Evolutionary conservation across 2,329 filamentous ascomycete species (phyloP).

Genomic region (Hymenoscyphus repandus): DNA sequence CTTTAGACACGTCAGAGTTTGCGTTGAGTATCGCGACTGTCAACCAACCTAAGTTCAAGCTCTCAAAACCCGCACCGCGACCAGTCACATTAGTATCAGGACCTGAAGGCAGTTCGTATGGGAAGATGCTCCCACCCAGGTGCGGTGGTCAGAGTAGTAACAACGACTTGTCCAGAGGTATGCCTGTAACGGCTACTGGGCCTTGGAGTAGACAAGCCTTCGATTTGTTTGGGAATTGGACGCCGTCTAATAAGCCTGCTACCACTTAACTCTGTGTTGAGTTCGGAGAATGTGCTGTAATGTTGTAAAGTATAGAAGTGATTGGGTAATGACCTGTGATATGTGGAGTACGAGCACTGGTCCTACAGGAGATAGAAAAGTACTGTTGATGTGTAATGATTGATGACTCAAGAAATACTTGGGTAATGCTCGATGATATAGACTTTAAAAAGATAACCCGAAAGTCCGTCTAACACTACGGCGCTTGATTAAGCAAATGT

Average conservation of each 20-base stretch:
- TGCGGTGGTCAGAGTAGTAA: not conserved
- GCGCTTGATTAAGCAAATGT: too few relatives aligned
- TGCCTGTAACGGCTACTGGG: constrained; percentile 13
- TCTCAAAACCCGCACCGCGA: constrained; percentile 22
- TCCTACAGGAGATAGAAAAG: too few relatives aligned
- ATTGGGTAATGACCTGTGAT: too few relatives aligned
- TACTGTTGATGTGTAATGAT: too few relatives aligned
- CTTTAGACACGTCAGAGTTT: not conserved
- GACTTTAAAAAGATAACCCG: too few relatives aligned
- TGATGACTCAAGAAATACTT: too few relatives aligned
- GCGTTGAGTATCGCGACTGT: constrained; percentile 1
- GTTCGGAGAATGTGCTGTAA: too few relatives aligned
- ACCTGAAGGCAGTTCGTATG: constrained; percentile 11
- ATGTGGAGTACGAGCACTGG: too few relatives aligned
- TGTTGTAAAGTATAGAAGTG: too few relatives aligned
- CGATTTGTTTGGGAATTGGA: constrained; percentile 32
- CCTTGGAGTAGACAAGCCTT: constrained; percentile 34
- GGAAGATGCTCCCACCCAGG: not conserved
- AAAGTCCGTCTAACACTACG: too few relatives aligned
- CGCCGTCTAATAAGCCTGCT: constrained; percentile 8
- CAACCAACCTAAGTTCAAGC: constrained; percentile 13
- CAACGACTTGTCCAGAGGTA: not conserved
- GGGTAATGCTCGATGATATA: too few relatives aligned
- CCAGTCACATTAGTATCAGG: not conserved
- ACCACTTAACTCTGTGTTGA: too few relatives aligned